Evolutionary conservation across 2,329 filamentous ascomycete genomes (phyloP), one percentile per base, ranked within the genome.

Genomic region (Sclerotiophoma versabilis): DNA sequence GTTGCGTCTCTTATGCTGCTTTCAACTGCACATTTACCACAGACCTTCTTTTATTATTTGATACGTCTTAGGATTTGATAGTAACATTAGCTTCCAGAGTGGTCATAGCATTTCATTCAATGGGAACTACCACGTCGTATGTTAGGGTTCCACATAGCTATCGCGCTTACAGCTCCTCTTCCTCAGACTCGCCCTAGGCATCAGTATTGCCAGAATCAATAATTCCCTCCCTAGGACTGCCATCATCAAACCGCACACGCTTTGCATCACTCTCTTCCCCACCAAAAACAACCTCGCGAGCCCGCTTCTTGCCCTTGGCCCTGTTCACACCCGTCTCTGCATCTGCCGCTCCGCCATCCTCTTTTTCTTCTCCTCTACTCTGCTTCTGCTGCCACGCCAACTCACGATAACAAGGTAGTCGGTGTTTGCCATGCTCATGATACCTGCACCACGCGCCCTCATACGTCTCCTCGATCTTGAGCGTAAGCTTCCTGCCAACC

Each of bases 381-480:
- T 12, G 8, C 22, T 51, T 44, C 22, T 54, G 44, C 33, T 10
- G 1, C 29, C 41, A 46, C 15, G 47, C 52, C 14, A 43, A 15
- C n/a, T 19, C 12, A 5, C 52, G 60, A 53, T 73, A 73, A 45
- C 71, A 74, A n/a, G 27, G 41, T 34, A 33, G 0, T 0, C 56
- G 61, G 26, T 62, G 32, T 56, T 59, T 65, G 0, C 5, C 36
- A 57, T 74, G 71, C 51, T 69, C 58, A 42, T 74, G 71, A 26
- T 74, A 74, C 9, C 69, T 53, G 38, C 71, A 74, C 71, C 71
- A 74, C 8, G 60, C 60, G 0, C 62, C 64, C 42, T 69, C 60
- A 0, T 51, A 53, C 5, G 37, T 51, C 57, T 71, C 68, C 37
- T 74, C 71, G 23, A 68, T 67, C 59, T 68, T 71, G 15, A 74